Base-by-base conservation (phyloP, 1,139 yeast species). In the Yueomyces sp. region DNA sequence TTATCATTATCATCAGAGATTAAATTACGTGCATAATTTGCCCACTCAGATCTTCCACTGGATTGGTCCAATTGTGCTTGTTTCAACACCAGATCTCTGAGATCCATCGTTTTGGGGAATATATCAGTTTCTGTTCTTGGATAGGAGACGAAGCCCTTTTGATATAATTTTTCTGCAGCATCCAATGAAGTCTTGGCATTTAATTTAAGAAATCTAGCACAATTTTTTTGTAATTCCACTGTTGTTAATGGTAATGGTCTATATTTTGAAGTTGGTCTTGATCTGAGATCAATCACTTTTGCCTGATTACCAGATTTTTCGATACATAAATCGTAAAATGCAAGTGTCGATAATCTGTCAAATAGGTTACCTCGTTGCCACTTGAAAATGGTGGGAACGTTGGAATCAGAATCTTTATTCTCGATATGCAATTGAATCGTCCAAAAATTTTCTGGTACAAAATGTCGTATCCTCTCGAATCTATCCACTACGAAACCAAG, bases 91-190 rank as follows among this genome's bases (percentile, higher is more conserved):
- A 86, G 62, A 1, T 65, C 65, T 41, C 66, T 67, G 41, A 91
- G 66, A 56, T 91, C 84, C 80, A 89, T 85, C 2, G 73, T 69
- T 0, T 67, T 61, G 1, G 95, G 96, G 55, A 84, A 93, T 31
- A 67, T 74, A 59, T 93, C 96, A 0, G 99, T 93, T 60, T 93
- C 99, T 0, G 99, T 93, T 67, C 99, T 81, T 2, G 99, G 99
- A 57, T 93, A 93, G 0, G 96, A 87, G 3, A 93, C 68, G 54
- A 76, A 85, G 0, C 98, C 98, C 43, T 74, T 70, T 45, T 82
- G 87, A 59, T 93, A 93, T 29, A 93, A 69, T 49, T 73, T 75
- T 62, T 93, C 98, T 0, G 99, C 97, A 0, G 81, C 75, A 44
- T 78, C 86, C 54, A 91, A 66, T 1, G 96, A 78, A 40, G 73